Evolutionary conservation across 805 yeast species (phyloP).

Genomic region (Myxozyma lipomycoides): DNA sequence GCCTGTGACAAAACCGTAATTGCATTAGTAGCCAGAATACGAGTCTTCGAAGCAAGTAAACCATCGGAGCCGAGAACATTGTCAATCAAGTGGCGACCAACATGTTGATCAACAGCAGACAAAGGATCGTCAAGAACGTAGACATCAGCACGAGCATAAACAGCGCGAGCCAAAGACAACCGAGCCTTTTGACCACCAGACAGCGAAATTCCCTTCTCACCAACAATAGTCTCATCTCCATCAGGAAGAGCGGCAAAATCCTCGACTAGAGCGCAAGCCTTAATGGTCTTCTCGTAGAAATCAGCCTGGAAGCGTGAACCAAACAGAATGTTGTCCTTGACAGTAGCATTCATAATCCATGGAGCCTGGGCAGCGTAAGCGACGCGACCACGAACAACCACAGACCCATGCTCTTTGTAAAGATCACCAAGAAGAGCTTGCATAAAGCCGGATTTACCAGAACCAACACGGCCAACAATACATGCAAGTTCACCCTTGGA

Average conservation of each 20-base stretch:
- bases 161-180: conserved; percentile 90
- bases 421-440: conserved; percentile 81
- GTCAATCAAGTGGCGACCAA: conserved; percentile 77
- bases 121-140: conserved; percentile 87
- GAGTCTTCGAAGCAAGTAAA: conserved; percentile 66
- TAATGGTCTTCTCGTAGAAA: conserved; percentile 74
- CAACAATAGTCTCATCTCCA: conserved; percentile 89
- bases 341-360: conserved; percentile 95
- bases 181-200: conserved; percentile 99
- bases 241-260: conserved; percentile 79
- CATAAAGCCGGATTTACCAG: conserved; percentile 81
- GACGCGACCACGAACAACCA: conserved; percentile 65
- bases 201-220: conserved; percentile 93
- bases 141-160: conserved; percentile 88
- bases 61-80: conserved; percentile 82
- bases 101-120: conserved; percentile 97
- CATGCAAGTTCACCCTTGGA: conserved; percentile 77
- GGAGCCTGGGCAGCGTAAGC: conserved; percentile 94
- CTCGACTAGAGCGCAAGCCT: conserved; percentile 80
- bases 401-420: conserved; percentile 68
- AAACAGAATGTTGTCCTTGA: conserved; percentile 83
- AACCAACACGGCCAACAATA: conserved; percentile 84
- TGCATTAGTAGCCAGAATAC: conserved; percentile 79
- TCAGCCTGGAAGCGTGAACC: conserved; percentile 80
- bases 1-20: conserved; percentile 78